A percentile compares a stretch with the other conserved stretches of the same genome.
phyloP scores from a whole-genome alignment of 306 rosid species.

The Cercis canadensis region DNA sequence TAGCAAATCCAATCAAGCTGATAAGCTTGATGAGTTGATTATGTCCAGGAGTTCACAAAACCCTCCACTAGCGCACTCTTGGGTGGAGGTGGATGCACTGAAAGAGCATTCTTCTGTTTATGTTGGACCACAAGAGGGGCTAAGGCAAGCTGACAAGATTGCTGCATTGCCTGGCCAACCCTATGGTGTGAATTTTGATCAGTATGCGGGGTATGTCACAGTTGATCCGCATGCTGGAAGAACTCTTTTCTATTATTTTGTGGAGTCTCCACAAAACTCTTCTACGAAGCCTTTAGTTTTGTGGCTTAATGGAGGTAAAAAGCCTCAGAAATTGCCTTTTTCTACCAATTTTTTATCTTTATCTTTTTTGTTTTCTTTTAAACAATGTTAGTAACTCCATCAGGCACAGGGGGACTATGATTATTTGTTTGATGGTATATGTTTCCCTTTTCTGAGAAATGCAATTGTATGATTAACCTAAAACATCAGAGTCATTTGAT shows the following conservation, averaged over 20 bases:
- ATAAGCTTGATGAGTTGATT: slow-evolving; percentile 43
- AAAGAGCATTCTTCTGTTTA: slow-evolving; percentile 21
- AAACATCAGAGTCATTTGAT: too few relatives aligned
- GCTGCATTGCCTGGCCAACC: slow-evolving; percentile 66
- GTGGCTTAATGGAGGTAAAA: slow-evolving; percentile 75
- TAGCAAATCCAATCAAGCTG: slow-evolving; percentile 45
- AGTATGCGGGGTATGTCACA: slow-evolving; percentile 65
- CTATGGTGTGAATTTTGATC: slow-evolving; percentile 56
- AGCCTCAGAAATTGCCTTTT: too few relatives aligned
- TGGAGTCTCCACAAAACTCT: too few relatives aligned
- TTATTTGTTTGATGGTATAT: too few relatives aligned
- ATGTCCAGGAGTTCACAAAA: slow-evolving; percentile 40
- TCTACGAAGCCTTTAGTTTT: too few relatives aligned
- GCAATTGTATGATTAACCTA: too few relatives aligned
- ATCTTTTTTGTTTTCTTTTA: too few relatives aligned
- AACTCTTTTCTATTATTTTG: too few relatives aligned
- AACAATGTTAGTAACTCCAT: too few relatives aligned
- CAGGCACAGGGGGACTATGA: too few relatives aligned
- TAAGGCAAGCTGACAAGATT: slow-evolving; percentile 51
- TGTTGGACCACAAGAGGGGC: slow-evolving; percentile 40
- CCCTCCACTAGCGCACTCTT: slow-evolving; percentile 15
- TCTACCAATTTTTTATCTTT: too few relatives aligned
- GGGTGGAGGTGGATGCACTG: slow-evolving; percentile 30
- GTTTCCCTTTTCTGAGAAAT: too few relatives aligned
- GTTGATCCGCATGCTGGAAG: slow-evolving; percentile 48